Base-by-base conservation (phyloP, 2,329 filamentous ascomycete genomes). In the Cladosporium sp. region DNA sequence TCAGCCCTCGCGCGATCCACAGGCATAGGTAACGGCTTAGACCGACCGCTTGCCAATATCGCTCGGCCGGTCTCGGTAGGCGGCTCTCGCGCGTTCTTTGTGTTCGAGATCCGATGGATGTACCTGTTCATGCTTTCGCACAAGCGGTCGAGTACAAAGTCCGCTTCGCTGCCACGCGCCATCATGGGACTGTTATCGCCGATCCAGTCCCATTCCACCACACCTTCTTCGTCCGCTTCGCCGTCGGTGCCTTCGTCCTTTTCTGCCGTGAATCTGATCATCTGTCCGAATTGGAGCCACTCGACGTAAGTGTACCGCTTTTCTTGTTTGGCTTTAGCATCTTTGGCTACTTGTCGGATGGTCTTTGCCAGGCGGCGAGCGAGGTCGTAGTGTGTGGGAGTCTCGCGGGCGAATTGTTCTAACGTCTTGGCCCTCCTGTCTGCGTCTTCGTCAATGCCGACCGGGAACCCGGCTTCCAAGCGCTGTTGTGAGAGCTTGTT, bases 201-300 rank as follows among this genome's bases (percentile, higher is more conserved):
- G 64, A 91, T 86, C 89, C 89, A 91, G 72, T 91, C 89, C 88
- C 89, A 91, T 37, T 89, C 84, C 1, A 89, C 79, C 21, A 88
- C 72, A 0, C 85, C 86, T 31, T 86, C 84, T 65, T 86, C 61
- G 74, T 78, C 62, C 72, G 75, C 44, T 77, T 84, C 68, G 5
- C 52, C 37, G 3, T 26, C 31, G 21, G 55, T 16, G n/a, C 69
- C 66, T 12, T 69, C 69, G 16, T 70, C 63, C n/a, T 53, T 64
- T n/a, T 56, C 61, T 1, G 73, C 72, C 2, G 80, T 80, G 69
- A 88, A 88, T 2, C 85, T 81, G 44, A 96, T 91, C 35, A 97
- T 82, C 26, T 86, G 85, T 8, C 93, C 88, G 71, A 92, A 95
- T 80, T 91, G 91, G 0, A 90, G 90, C 93, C 93, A 96, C 74